Percentiles rank a stretch among this genome's conserved stretches.
These are phyloP conservation scores for Chalciporus chontae DNA, from an alignment of 768 basidiomycete genomes.

Conservation along the genomic window DNA sequence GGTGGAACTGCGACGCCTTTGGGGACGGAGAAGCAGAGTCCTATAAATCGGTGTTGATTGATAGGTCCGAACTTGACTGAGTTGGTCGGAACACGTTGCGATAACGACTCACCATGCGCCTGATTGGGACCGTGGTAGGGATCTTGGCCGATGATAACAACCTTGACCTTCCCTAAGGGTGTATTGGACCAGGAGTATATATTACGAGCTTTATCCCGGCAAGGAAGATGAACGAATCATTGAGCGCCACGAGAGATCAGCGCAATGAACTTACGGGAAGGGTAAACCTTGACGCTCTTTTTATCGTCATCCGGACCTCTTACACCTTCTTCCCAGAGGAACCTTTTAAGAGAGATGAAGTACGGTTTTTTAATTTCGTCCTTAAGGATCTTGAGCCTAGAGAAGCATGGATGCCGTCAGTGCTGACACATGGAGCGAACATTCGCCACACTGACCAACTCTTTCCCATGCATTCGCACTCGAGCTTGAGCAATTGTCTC, in stretches of 20 bases:
- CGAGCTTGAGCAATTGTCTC: conserved; percentile 56
- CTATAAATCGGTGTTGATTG: conserved; percentile 34
- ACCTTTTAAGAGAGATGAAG: conserved; percentile 68
- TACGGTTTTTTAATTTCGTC: conserved; percentile 76
- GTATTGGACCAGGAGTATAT: conserved; percentile 93
- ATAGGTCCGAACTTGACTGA: conserved; percentile 9
- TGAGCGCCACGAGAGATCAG: conserved; percentile 26
- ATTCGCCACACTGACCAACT: conserved; percentile 47
- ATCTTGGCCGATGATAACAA: conserved; percentile 90
- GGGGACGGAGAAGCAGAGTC: conserved; percentile 89
- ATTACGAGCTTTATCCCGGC: conserved; percentile 55
- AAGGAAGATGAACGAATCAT: conserved; percentile 3
- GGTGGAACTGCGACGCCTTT: conserved; percentile 72
- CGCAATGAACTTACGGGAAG: conserved; percentile 49
- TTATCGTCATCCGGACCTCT: conserved; percentile 46
- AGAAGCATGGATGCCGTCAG: conserved; percentile 7
- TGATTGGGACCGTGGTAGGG: conserved; percentile 80
- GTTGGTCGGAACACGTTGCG: not conserved
- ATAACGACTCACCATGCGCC: conserved; percentile 65
- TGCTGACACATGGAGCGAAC: not conserved
- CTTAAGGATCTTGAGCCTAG: conserved; percentile 70
- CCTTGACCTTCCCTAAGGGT: conserved; percentile 77
- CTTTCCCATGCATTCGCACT: conserved; percentile 70
- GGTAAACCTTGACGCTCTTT: conserved; percentile 62
- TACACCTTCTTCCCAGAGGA: conserved; percentile 64